Conservation (phyloP, 116 monocot genomes). For the Iris pallida region DNA sequence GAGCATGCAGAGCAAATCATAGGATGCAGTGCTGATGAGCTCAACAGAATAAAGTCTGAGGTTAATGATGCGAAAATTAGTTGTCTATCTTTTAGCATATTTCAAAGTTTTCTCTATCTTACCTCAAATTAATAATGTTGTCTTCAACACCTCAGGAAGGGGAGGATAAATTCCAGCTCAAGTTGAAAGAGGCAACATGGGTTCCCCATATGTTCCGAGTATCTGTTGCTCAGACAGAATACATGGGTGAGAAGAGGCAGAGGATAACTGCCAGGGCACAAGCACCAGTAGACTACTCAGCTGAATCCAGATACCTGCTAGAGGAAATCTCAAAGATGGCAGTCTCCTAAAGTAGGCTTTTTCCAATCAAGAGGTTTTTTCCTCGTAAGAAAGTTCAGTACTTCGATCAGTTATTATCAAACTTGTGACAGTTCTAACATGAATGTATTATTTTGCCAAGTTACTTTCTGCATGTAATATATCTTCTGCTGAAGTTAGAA, state of each 20-base stretch:
- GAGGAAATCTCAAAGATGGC: conserved; percentile 81
- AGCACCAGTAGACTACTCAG: conserved; percentile 51
- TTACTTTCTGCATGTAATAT: not conserved
- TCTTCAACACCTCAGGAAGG: conserved; percentile 42
- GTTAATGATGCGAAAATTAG: conserved; percentile 19
- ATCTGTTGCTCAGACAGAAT: conserved; percentile 68
- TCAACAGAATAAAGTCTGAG: conserved; percentile 72
- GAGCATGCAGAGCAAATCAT: conserved; percentile 92
- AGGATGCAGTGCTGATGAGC: conserved; percentile 90
- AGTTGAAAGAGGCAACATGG: conserved; percentile 84
- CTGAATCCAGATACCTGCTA: conserved; percentile 67
- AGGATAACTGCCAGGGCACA: conserved; percentile 22
- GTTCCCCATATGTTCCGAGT: conserved; percentile 73
- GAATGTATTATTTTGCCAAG: not conserved
- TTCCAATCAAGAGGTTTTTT: not conserved
- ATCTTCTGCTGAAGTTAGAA: no score
- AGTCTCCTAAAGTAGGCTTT: conserved; percentile 19
- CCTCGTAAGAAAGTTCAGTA: not conserved
- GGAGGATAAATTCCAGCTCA: conserved; percentile 63
- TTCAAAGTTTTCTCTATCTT: not conserved
- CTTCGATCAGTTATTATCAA: not conserved
- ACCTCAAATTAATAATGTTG: not conserved
- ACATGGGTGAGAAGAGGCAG: conserved; percentile 76
- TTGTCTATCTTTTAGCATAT: not conserved
- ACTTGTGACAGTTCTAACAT: not conserved